Percentiles rank a stretch among this genome's conserved stretches.
phyloP scores from a whole-genome alignment of 805 yeast genomes.

The Barnettozyma populi region DNA sequence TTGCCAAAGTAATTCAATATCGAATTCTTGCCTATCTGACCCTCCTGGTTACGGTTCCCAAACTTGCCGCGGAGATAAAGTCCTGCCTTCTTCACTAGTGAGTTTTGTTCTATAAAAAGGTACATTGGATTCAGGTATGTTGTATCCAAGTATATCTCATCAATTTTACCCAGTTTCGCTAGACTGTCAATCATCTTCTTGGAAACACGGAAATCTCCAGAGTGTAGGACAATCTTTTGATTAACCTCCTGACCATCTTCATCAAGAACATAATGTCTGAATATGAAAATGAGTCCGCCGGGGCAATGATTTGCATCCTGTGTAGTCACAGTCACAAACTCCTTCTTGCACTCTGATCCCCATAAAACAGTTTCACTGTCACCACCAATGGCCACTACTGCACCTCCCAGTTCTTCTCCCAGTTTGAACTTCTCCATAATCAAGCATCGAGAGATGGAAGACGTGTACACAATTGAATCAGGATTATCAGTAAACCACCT shows the following conservation, averaged over 20 bases:
- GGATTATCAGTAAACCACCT: slow-evolving; percentile 52
- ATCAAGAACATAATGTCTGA: slow-evolving; percentile 40
- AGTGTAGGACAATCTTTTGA: slow-evolving; percentile 52
- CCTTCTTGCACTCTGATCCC: slow-evolving; percentile 11
- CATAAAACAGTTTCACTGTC: background rate
- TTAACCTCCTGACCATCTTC: slow-evolving; percentile 22
- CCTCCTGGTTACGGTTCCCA: slow-evolving; percentile 23
- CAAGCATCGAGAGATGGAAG: slow-evolving; percentile 61
- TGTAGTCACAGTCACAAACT: slow-evolving; percentile 49
- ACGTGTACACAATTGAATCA: slow-evolving; percentile 61
- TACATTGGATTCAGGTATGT: slow-evolving; percentile 77
- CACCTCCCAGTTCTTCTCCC: background rate
- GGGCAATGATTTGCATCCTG: slow-evolving; percentile 96
- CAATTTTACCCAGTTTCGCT: slow-evolving; percentile 29
- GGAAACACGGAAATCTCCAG: slow-evolving; percentile 89
- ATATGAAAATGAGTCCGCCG: slow-evolving; percentile 80
- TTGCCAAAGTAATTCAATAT: slow-evolving; percentile 34
- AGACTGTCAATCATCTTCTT: slow-evolving; percentile 28
- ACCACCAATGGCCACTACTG: background rate
- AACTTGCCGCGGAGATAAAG: slow-evolving; percentile 32
- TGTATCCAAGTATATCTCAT: slow-evolving; percentile 79
- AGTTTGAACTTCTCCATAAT: slow-evolving; percentile 45
- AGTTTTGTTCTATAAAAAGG: slow-evolving; percentile 71
- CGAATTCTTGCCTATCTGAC: slow-evolving; percentile 13
- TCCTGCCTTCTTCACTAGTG: slow-evolving; percentile 60